phyloP scores from a whole-genome alignment of 768 basidiomycete genomes.

The Suillus subluteus region DNA sequence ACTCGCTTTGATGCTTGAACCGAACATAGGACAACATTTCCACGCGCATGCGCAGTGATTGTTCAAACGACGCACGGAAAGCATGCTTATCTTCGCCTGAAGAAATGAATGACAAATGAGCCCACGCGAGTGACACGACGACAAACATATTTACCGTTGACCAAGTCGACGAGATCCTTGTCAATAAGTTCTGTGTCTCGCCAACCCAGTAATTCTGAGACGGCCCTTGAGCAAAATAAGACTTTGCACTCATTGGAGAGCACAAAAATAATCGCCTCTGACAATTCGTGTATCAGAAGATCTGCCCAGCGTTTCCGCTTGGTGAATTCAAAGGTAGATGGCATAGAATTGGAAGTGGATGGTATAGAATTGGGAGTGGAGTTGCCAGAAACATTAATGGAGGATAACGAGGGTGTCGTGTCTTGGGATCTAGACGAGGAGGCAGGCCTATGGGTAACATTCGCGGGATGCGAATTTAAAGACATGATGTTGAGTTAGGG shows the following conservation, averaged over 20 bases:
- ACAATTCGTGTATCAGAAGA: slow-evolving; percentile 73
- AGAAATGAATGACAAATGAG: slow-evolving; percentile 11
- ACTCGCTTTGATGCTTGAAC: slow-evolving; percentile 52
- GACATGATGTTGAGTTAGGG: slow-evolving; percentile 24
- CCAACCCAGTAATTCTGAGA: slow-evolving; percentile 80
- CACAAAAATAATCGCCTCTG: slow-evolving; percentile 71
- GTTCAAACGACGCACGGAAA: slow-evolving; percentile 53
- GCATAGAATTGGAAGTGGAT: neutral
- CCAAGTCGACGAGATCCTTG: slow-evolving; percentile 61
- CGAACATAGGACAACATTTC: slow-evolving; percentile 65
- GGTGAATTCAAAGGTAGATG: slow-evolving; percentile 73
- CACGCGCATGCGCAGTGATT: slow-evolving; percentile 50
- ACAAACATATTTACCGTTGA: slow-evolving; percentile 54
- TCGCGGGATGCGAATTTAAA: neutral
- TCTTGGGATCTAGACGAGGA: slow-evolving; percentile 1
- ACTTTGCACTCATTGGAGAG: slow-evolving; percentile 66
- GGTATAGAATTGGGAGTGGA: neutral
- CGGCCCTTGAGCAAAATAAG: slow-evolving; percentile 68
- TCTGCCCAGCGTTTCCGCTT: slow-evolving; percentile 89
- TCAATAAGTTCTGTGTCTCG: slow-evolving; percentile 73
- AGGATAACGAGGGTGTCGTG: neutral
- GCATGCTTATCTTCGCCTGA: slow-evolving; percentile 59
- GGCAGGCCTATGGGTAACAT: neutral
- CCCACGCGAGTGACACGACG: slow-evolving; percentile 12
- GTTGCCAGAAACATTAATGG: neutral